Base-by-base conservation (phyloP, 208 protist species). In the Angomonas ambiguus region DNA sequence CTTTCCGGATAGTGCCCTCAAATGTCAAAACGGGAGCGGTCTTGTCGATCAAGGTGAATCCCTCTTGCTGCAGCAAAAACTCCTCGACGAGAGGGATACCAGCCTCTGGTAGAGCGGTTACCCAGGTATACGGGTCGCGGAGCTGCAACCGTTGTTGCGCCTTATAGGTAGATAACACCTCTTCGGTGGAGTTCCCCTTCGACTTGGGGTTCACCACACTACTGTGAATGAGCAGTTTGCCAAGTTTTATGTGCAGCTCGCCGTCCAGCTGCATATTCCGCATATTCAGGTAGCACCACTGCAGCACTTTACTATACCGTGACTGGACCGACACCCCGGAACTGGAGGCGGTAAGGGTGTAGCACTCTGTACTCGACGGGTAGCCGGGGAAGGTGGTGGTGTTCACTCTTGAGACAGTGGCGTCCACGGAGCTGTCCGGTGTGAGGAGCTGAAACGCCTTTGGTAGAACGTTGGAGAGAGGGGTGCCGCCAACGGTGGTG, bases 271-370 rank as follows among this genome's bases (percentile, higher is more conserved):
- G 84, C 35, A 96, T 65, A 74, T 94, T 96, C 71, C 68, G 82
- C 83, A 96, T 91, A 75, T 96, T 96, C 34, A 96, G 71, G 59
- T 87, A 74, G 65, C 91, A 96, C 91, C 91, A 96, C 76, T 96
- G 91, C 51, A 96, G 78, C 35, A 92, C 91, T 63, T 94, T 94
- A 76, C 87, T 94, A 66, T 86, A 95, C 35, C 91, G 76, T 13
- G 86, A 70, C 60, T 85, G 83, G 48, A 88, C 51, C 1, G 88
- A 77, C 2, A 83, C 77, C 30, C 81, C 72, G 8, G 86, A 80
- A 55, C 88, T 82, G 0, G 87, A 83, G 58, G 77, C 68, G 24
- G 75, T 68, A 38, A 96, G 76, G 18, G 91, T 91, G 79, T 96
- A 96, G 78, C 87, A 94, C 73, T 96, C 86, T 25, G 86, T 91